These are phyloP conservation scores for Zalaria sp. DNA, from an alignment of 2,329 filamentous ascomycete genomes.

Conservation along the genomic window DNA sequence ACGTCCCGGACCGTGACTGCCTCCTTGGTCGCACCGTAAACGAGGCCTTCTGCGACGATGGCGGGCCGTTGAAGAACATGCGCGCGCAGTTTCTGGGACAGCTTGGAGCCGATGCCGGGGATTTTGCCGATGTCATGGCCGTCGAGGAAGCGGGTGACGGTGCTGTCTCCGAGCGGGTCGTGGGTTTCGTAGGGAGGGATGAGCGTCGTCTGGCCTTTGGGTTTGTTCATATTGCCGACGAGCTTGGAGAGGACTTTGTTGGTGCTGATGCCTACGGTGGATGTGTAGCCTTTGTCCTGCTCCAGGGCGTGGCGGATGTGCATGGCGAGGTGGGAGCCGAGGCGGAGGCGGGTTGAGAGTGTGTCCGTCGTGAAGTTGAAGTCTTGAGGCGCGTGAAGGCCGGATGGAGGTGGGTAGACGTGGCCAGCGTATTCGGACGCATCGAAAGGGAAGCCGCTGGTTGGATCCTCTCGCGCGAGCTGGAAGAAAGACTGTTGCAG, in stretches of 20 bases:
- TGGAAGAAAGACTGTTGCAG: conserved; percentile 64
- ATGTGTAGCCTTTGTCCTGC: conserved; percentile 66
- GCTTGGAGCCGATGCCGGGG: conserved; percentile 74
- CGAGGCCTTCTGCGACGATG: conserved; percentile 28
- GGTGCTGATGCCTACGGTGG: conserved; percentile 75
- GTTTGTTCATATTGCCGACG: conserved; percentile 72
- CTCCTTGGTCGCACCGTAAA: conserved; percentile 37
- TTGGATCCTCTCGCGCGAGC: conserved; percentile 58
- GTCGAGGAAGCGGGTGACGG: conserved; percentile 59
- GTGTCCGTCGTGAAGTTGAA: conserved; percentile 6
- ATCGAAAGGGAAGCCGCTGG: conserved; percentile 68
- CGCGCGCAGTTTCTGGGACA: conserved; percentile 52
- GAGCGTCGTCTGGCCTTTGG: conserved; percentile 73
- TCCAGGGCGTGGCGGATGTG: conserved; percentile 62
- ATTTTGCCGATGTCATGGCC: conserved; percentile 62
- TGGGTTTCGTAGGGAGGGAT: conserved; percentile 44
- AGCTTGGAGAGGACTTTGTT: conserved; percentile 81
- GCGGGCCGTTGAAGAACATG: conserved; percentile 38
- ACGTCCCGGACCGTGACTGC: conserved; percentile 52
- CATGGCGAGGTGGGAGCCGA: conserved; percentile 70
- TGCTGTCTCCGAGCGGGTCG: conserved; percentile 21
- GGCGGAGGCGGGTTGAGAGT: conserved; percentile 43
- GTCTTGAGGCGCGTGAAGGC: background rate
- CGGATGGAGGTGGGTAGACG: conserved; percentile 33
- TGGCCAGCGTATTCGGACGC: conserved; percentile 52